Evolutionary conservation across 768 basidiomycete species (phyloP).

Genomic region (Cyclocybe cylindracea): DNA sequence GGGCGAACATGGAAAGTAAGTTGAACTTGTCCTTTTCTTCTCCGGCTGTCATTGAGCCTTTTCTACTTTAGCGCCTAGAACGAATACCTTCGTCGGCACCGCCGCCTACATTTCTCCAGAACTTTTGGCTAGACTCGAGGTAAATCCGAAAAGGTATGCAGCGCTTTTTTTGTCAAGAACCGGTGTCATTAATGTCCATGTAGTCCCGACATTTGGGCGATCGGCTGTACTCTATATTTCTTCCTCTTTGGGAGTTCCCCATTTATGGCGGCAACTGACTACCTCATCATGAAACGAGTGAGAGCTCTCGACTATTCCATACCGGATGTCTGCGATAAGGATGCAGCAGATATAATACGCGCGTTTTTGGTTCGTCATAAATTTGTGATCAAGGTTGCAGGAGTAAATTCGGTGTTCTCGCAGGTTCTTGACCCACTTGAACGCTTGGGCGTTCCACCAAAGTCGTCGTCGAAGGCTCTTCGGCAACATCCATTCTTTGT

Average conservation of each 20-base stretch:
- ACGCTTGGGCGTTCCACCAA: constrained; percentile 58
- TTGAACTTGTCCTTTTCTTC: constrained; percentile 8
- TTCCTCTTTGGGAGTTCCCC: constrained; percentile 91
- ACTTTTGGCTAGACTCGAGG: constrained; percentile 63
- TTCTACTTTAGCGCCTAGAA: constrained; percentile 20
- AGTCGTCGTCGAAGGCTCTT: constrained; percentile 43
- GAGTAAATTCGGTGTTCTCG: constrained; percentile 9
- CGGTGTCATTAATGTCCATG: constrained; percentile 10
- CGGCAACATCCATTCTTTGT: constrained; percentile 64
- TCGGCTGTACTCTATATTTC: constrained; percentile 93
- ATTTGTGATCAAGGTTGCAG: neutral
- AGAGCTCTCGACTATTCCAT: constrained; percentile 85
- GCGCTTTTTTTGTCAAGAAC: constrained; percentile 1
- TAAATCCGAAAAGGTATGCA: constrained; percentile 74
- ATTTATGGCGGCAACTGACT: constrained; percentile 89
- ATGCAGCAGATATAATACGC: constrained; percentile 79
- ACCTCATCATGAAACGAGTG: constrained; percentile 94
- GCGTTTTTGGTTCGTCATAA: constrained; percentile 64
- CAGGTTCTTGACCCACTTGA: constrained; percentile 59
- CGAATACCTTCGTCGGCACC: constrained; percentile 34
- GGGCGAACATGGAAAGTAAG: constrained; percentile 56
- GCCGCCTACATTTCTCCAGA: constrained; percentile 26
- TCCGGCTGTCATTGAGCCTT: neutral
- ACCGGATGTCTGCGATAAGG: constrained; percentile 81
- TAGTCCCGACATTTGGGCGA: constrained; percentile 94